Evolutionary conservation across 1,284 basidiomycete species (phyloP).

Genomic region (Heimioporus punctisporus): DNA sequence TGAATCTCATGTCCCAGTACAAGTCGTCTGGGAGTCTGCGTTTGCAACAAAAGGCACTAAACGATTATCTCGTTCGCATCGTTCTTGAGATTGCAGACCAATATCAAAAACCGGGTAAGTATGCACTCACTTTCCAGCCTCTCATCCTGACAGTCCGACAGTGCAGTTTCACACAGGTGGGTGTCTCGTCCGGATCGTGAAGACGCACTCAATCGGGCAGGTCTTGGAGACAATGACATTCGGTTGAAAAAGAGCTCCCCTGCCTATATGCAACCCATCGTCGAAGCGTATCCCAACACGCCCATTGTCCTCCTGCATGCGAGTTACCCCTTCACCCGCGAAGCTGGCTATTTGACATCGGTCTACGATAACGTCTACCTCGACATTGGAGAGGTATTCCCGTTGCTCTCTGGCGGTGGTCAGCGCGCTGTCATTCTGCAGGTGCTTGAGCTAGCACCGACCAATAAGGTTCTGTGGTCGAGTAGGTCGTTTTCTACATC

Average conservation of each 20-base stretch:
- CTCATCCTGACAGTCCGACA: constrained; percentile 23
- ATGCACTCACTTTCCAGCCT: too few species aligned
- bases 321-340: constrained; percentile 64
- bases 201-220: constrained; percentile 5
- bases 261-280: constrained; percentile 64
- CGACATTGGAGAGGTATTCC: constrained; percentile 83
- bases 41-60: constrained; percentile 60
- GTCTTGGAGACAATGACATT: constrained; percentile 75
- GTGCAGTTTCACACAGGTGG: constrained; percentile 79
- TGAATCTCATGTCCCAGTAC: constrained; percentile 32
- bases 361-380: constrained; percentile 74
- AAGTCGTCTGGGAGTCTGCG: constrained; percentile 43
- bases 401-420: constrained; percentile 61
- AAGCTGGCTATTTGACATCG: constrained; percentile 41
- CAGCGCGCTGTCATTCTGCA: constrained; percentile 61
- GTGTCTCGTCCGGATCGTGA: neutral
- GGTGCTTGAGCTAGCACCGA: constrained; percentile 69
- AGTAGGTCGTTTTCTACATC: constrained; percentile 53
- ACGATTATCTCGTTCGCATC: constrained; percentile 65
- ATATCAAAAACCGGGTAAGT: constrained; percentile 32
- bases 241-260: constrained; percentile 61
- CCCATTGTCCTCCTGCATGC: constrained; percentile 71
- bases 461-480: constrained; percentile 79
- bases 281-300: constrained; percentile 60
- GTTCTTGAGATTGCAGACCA: constrained; percentile 53